Evolutionary conservation across 1,284 basidiomycete species (phyloP).

Genomic region (Puccinia triticina): DNA sequence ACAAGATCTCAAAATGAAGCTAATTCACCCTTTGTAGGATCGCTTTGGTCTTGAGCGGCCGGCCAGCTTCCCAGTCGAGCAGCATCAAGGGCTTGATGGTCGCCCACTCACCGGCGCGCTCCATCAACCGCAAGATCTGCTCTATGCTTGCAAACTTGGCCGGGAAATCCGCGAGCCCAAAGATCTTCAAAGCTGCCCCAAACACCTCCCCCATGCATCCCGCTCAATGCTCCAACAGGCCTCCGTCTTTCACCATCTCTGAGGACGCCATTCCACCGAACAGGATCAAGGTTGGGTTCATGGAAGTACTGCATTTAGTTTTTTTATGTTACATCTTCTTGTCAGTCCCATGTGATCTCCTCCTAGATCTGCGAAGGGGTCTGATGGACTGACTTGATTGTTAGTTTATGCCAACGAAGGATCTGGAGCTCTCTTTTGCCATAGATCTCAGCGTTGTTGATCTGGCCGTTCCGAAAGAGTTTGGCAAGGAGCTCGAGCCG

Average conservation of each 20-base stretch:
- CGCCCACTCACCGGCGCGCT: too few relatives aligned
- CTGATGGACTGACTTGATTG: too few relatives aligned
- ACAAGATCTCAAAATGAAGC: too few relatives aligned
- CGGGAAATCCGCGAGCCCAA: conserved; percentile 59
- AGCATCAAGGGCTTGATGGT: too few relatives aligned
- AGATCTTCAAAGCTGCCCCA: conserved; percentile 59
- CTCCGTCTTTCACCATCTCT: conserved; percentile 60
- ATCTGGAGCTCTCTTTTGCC: conserved; percentile 61
- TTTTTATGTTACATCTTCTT: not conserved
- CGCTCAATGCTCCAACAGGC: conserved; percentile 59
- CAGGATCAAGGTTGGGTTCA: too few relatives aligned
- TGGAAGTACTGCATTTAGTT: too few relatives aligned
- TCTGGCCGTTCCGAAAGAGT: conserved; percentile 60
- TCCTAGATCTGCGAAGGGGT: conserved; percentile 26
- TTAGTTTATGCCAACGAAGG: conserved; percentile 63
- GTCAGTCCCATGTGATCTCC: too few relatives aligned
- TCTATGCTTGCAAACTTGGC: conserved; percentile 60
- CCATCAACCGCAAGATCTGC: conserved; percentile 60
- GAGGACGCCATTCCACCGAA: too few relatives aligned
- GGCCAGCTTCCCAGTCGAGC: too few relatives aligned
- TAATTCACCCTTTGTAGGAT: too few relatives aligned
- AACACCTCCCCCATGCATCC: conserved; percentile 63
- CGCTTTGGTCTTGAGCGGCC: too few relatives aligned
- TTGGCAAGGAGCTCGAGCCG: too few relatives aligned
- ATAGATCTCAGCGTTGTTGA: conserved; percentile 62